These are phyloP conservation scores for Sambucus nigra DNA, from an alignment of 129 eudicot genomes.

Conservation along the genomic window DNA sequence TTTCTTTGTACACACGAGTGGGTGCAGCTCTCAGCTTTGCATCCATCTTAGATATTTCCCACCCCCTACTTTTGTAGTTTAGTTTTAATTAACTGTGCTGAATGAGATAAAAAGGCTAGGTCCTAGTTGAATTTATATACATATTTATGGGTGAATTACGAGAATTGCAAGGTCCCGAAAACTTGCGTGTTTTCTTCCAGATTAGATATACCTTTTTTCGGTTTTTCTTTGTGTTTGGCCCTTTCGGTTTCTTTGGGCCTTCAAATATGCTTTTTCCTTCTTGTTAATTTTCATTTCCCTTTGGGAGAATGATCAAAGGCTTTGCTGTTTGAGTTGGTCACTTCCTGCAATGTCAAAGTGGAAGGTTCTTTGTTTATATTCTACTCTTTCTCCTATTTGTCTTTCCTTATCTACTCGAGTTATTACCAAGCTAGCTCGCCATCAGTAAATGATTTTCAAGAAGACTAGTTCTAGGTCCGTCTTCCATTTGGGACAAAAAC, in stretches of 20 bases:
- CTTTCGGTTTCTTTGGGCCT: neutral
- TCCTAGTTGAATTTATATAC: conserved; percentile 1
- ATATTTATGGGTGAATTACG: neutral
- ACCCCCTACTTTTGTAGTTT: neutral
- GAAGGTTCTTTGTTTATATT: too few species aligned
- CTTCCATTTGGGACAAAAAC: too few species aligned
- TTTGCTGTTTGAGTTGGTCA: too few species aligned
- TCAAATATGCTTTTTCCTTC: neutral
- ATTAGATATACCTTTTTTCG: conserved; percentile 11
- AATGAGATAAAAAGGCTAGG: neutral
- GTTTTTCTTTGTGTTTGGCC: conserved; percentile 1
- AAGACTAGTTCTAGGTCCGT: too few species aligned
- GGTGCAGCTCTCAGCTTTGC: conserved; percentile 17
- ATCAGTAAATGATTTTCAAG: too few species aligned
- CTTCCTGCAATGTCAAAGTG: too few species aligned
- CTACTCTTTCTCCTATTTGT: too few species aligned
- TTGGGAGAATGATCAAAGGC: too few species aligned
- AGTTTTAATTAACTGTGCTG: neutral
- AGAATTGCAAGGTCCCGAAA: neutral
- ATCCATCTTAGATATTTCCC: conserved; percentile 17
- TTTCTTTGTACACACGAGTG: conserved; percentile 26
- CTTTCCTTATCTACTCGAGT: too few species aligned
- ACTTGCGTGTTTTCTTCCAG: neutral
- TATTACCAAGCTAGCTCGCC: too few species aligned
- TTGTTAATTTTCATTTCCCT: too few species aligned